Evolutionary conservation across 768 basidiomycete species (phyloP).

Genomic region (Chlorophyllum brunneum): DNA sequence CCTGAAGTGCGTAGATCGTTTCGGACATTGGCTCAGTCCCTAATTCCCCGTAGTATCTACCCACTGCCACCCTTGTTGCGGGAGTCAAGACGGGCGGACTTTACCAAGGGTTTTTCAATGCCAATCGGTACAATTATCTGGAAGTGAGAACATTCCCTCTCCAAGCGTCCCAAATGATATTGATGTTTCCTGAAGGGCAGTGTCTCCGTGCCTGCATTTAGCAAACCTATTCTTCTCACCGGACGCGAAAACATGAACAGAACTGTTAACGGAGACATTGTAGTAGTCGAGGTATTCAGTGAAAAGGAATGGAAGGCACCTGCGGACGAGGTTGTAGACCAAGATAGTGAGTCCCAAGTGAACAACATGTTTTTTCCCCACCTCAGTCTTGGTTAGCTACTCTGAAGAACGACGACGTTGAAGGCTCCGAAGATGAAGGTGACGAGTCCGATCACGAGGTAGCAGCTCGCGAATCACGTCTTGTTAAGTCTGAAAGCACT

Average conservation of each 20-base stretch:
- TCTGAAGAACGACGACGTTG: constrained; percentile 83
- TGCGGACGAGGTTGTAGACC: constrained; percentile 89
- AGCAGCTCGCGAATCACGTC: constrained; percentile 37
- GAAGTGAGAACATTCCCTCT: constrained; percentile 33
- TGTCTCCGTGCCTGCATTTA: constrained; percentile 69
- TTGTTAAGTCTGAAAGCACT: constrained; percentile 29
- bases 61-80: constrained; percentile 65
- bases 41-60: constrained; percentile 61
- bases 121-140: constrained; percentile 93
- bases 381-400: constrained; percentile 48
- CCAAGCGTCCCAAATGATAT: not conserved
- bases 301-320: constrained; percentile 91
- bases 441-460: constrained; percentile 39
- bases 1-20: constrained; percentile 51
- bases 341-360: constrained; percentile 59
- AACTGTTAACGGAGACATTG: constrained; percentile 89
- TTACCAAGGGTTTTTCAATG: constrained; percentile 92
- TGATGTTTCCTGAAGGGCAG: constrained; percentile 45
- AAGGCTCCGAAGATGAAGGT: constrained; percentile 63
- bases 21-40: not conserved
- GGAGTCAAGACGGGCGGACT: constrained; percentile 83
- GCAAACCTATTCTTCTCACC: constrained; percentile 77
- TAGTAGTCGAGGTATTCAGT: constrained; percentile 84
- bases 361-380: not conserved
- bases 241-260: constrained; percentile 96